phyloP scores from a whole-genome alignment of 495 filamentous ascomycete genomes.

The Tuber brumale region DNA sequence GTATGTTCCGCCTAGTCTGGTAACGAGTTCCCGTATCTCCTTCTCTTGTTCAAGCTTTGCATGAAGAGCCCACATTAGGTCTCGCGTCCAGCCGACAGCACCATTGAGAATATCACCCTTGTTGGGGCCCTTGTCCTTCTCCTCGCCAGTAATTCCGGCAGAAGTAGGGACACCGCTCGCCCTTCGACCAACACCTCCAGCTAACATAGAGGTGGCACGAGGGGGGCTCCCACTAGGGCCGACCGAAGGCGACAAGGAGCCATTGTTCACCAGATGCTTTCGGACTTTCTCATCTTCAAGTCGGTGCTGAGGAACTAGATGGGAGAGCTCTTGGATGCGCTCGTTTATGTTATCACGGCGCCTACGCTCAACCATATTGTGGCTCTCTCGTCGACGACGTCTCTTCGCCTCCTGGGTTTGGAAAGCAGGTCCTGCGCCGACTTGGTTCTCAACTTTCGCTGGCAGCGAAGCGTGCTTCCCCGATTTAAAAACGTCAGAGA shows the following conservation, averaged over 20 bases:
- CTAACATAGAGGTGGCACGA: constrained; percentile 82
- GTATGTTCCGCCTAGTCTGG: constrained; percentile 61
- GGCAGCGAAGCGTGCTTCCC: constrained; percentile 65
- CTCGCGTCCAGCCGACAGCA: constrained; percentile 90
- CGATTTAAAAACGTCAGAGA: constrained; percentile 63
- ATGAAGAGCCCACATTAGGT: constrained; percentile 93
- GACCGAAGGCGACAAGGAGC: constrained; percentile 73
- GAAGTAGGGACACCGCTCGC: constrained; percentile 69
- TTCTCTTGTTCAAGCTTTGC: constrained; percentile 81
- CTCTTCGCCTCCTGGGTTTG: constrained; percentile 88
- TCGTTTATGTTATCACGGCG: constrained; percentile 98
- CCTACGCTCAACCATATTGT: constrained; percentile 91
- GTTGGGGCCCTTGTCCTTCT: constrained; percentile 98
- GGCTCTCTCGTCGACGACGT: constrained; percentile 80
- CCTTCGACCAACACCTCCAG: constrained; percentile 69
- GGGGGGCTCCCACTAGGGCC: constrained; percentile 55
- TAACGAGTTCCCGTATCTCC: constrained; percentile 67
- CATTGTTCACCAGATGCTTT: constrained; percentile 87
- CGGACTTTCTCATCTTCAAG: constrained; percentile 95
- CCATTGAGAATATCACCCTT: constrained; percentile 98
- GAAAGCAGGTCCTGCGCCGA: constrained; percentile 47
- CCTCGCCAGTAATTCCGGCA: constrained; percentile 73
- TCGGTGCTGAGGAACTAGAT: constrained; percentile 84
- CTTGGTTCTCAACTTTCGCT: constrained; percentile 56
- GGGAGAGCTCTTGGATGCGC: constrained; percentile 89